Percentiles rank a stretch among this genome's conserved stretches.
These are phyloP conservation scores for Penicillium bovifimosum DNA, from an alignment of 495 filamentous ascomycete genomes.

Conservation along the genomic window DNA sequence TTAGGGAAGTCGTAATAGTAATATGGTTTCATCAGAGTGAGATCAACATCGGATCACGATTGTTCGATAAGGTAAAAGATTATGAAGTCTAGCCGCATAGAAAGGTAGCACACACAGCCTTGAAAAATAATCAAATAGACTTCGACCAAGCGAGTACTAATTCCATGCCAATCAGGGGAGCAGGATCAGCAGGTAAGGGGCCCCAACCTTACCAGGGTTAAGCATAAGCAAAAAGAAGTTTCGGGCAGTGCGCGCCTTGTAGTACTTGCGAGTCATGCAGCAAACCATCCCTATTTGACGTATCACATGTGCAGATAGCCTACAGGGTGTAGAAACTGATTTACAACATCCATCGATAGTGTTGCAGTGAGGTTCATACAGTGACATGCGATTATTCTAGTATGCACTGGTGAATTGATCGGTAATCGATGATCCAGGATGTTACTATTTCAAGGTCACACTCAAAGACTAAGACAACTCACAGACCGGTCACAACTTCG, in stretches of 20 bases:
- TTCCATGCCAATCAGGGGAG: conserved; percentile 18
- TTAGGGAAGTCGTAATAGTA: background rate
- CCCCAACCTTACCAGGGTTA: conserved; percentile 45
- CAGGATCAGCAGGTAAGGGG: conserved; percentile 26
- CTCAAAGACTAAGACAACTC: background rate
- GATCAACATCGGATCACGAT: background rate
- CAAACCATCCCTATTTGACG: conserved; percentile 18
- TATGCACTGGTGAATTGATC: background rate
- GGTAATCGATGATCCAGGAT: background rate
- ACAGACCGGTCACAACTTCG: conserved; percentile 7
- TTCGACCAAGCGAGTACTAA: conserved; percentile 13
- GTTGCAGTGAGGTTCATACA: background rate
- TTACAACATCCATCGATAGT: background rate
- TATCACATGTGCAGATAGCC: conserved; percentile 19
- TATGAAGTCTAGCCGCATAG: conserved; percentile 9
- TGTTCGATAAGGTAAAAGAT: background rate
- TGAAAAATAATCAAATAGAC: conserved; percentile 20
- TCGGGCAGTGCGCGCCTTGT: conserved; percentile 23
- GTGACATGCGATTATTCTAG: background rate
- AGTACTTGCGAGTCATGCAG: conserved; percentile 18
- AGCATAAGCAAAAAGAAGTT: conserved; percentile 36
- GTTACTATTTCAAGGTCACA: background rate
- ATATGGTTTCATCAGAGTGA: background rate
- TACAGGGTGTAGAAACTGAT: conserved; percentile 1
- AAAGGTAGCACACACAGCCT: conserved; percentile 12